Evolutionary conservation across 495 filamentous ascomycete genomes (phyloP), one percentile per base, ranked within the genome.

Genomic region (Sordaria brevicollis): DNA sequence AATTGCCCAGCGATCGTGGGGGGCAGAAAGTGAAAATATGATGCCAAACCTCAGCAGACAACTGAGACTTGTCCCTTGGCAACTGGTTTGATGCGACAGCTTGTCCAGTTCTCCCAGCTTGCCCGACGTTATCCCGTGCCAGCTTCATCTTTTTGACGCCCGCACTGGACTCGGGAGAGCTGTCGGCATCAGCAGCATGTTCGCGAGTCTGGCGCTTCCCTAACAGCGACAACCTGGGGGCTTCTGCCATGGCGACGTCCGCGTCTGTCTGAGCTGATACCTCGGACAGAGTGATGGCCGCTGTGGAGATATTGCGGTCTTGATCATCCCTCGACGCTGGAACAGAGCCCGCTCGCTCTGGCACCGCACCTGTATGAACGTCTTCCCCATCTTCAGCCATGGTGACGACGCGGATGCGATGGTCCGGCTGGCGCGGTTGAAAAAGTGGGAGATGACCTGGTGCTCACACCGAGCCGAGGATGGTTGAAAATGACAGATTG

Each of bases 1-100:
- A 78, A 74, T 73, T 80, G 70, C 82, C 83, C 70, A 87, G 77
- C 34, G 76, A 76, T 72, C 74, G 82, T n/a, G 86, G 85, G 25
- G 84, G 82, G 41, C 81, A 81, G 71, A 85, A 85, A 71, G 81
- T 82, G 72, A 88, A 87, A 69, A 86, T 80, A 71, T 80, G 81
- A 74, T 87, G 84, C 86, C 86, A 88, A 54, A 87, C 75, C 75
- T 86, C 84, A 29, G 79, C 71, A 68, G 84, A 80, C 31, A 88
- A 76, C 57, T 78, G 73, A 77, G 80, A 82, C 74, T 75, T 79
- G 71, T 83, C 79, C 67, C 37, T 25, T 36, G 35, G 67, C 69
- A 49, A 43, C 11, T 11, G 68, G 41, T 66, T 25, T 72, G 57
- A 74, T 66, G 39, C 37, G 35, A 19, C 66, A 66, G 66, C 72